A percentile compares a stretch with the other conserved stretches of the same genome.
phyloP scores from a whole-genome alignment of 768 basidiomycete genomes.

The Rhodotorula graminis region DNA sequence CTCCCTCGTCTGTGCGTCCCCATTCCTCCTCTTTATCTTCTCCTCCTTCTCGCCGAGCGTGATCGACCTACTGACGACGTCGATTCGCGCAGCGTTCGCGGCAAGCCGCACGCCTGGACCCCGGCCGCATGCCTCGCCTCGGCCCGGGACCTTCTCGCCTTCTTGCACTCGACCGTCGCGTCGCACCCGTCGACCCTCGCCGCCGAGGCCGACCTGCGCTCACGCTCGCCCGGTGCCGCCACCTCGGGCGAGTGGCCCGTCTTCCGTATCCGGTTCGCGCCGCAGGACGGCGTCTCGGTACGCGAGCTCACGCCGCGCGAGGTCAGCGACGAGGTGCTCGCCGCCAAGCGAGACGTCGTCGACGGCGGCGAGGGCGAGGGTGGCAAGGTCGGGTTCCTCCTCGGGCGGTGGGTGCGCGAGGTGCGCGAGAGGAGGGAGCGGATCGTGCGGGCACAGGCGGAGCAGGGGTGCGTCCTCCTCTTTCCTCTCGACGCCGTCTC shows the following conservation, averaged over 20 bases:
- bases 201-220: neutral
- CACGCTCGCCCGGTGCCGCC: neutral
- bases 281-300: neutral
- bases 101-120: slow-evolving; percentile 71
- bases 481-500: neutral
- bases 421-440: neutral
- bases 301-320: neutral
- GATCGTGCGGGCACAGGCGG: neutral
- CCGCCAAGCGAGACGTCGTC: neutral
- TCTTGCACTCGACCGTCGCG: slow-evolving; percentile 48
- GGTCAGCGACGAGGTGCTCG: slow-evolving; percentile 16
- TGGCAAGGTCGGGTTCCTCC: slow-evolving; percentile 27
- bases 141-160: slow-evolving; percentile 61
- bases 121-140: slow-evolving; percentile 68
- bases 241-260: slow-evolving; percentile 13
- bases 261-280: slow-evolving; percentile 35
- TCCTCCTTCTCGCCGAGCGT: neutral
- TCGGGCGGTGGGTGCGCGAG: neutral
- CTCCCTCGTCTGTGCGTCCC: slow-evolving; percentile 58
- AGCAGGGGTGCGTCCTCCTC: neutral
- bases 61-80: neutral
- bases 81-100: slow-evolving; percentile 53
- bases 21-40: neutral
- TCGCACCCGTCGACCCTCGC: neutral
- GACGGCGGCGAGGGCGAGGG: too few species aligned